A percentile compares a stretch with the other conserved stretches of the same genome.
phyloP scores from a whole-genome alignment of 2,329 filamentous ascomycete genomes.

The Aspergillus pseudoglaucus region DNA sequence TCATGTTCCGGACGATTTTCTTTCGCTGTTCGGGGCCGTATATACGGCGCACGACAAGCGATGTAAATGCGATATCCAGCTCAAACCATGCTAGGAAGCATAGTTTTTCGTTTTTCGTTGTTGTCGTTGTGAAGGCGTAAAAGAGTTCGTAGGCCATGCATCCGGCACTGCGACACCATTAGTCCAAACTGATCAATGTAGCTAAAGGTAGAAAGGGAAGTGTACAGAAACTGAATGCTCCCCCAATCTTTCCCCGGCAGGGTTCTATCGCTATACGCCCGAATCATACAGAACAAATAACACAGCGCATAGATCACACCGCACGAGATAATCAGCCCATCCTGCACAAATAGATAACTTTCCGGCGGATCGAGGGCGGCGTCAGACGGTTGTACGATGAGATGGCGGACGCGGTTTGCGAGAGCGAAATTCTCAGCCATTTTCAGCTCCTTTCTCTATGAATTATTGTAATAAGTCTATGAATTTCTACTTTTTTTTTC shows the following conservation, averaged over 20 bases:
- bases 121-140: conserved; percentile 13
- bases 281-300: conserved; percentile 12
- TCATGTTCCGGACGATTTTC: conserved; percentile 6
- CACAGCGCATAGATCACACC: conserved; percentile 14
- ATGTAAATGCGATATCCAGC: conserved; percentile 9
- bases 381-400: conserved; percentile 15
- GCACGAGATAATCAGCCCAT: conserved; percentile 16
- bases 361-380: conserved; percentile 10
- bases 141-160: conserved; percentile 15
- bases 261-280: conserved; percentile 9
- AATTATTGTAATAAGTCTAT: neutral
- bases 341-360: conserved; percentile 16
- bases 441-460: neutral
- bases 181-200: neutral
- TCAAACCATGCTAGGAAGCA: conserved; percentile 14
- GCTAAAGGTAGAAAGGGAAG: neutral
- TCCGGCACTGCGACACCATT: neutral
- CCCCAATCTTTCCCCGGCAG: conserved; percentile 6
- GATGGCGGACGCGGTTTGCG: conserved; percentile 7
- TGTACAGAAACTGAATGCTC: conserved; percentile 7
- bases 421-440: conserved; percentile 4
- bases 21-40: conserved; percentile 3
- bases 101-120: conserved; percentile 7
- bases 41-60: conserved; percentile 5
- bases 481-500: neutral